Percentiles rank a stretch among this genome's conserved stretches.
Evolutionary conservation across 2,329 filamentous ascomycete species (phyloP).

Genomic region (Exserohilum turcica): DNA sequence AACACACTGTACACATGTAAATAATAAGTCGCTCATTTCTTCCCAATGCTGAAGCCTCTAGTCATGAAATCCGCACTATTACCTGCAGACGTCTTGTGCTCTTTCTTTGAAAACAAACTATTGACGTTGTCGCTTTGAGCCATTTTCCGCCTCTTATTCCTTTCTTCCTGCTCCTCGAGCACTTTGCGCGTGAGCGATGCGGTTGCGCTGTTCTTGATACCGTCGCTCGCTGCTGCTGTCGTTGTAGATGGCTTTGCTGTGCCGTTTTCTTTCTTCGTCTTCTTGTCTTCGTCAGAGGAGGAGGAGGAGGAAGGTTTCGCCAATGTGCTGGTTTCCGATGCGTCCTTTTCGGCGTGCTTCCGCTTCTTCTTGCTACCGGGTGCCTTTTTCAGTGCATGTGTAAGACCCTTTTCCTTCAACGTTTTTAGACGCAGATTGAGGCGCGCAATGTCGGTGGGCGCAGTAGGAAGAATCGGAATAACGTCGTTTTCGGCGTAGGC

Average conservation of each 20-base stretch:
- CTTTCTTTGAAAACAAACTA: constrained; percentile 52
- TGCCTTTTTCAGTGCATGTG: constrained; percentile 87
- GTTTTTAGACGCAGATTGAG: constrained; percentile 69
- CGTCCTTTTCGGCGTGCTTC: constrained; percentile 64
- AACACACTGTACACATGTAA: neutral
- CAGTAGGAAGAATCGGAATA: constrained; percentile 78
- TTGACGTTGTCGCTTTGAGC: constrained; percentile 59
- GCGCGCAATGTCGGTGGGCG: constrained; percentile 70
- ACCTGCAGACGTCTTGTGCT: constrained; percentile 40
- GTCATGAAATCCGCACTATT: constrained; percentile 58
- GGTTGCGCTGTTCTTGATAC: constrained; percentile 87
- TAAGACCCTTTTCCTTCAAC: constrained; percentile 73
- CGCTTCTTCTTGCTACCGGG: constrained; percentile 72
- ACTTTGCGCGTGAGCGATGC: constrained; percentile 86
- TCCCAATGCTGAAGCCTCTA: constrained; percentile 52
- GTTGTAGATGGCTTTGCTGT: neutral
- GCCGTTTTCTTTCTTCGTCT: constrained; percentile 23
- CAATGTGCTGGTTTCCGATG: constrained; percentile 9
- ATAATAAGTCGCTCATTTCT: constrained; percentile 27
- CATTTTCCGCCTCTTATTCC: constrained; percentile 77
- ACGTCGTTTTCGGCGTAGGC: constrained; percentile 74
- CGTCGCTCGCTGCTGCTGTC: constrained; percentile 43
- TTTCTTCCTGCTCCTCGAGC: constrained; percentile 81
- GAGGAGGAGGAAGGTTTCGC: constrained; percentile 25
- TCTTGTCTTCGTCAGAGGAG: constrained; percentile 26